Evolutionary conservation across 73 alveolate species (phyloP), one percentile per base, ranked within the genome.

Genomic region (Paramecium sonneborni): DNA sequence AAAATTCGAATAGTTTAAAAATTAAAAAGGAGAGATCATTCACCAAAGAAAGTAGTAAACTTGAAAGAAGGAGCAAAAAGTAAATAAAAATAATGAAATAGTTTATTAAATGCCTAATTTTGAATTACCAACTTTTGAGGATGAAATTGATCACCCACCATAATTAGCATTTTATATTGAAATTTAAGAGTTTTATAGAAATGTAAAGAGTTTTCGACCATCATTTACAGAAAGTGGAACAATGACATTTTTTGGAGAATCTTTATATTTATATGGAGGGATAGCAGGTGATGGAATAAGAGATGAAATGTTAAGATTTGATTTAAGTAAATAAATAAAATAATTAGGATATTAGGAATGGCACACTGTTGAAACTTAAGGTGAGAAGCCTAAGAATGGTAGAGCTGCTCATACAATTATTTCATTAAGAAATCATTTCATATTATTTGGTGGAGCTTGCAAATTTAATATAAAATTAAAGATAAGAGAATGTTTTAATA

Each of bases 221-320:
- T 79, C 90, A 43, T 79, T 79, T 43, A 41, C 55, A 0, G 90
- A 79, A 41, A 24, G 74, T 44, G 90, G 62, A n/a, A 46, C 90
- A 2, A 23, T 79, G 55, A 18, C 30, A 38, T 43, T 39, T 3
- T 43, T 41, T 24, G 55, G 55, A 38, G 90, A 79, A 23, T 79
- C 72, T n/a, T 35, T 79, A 9, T 79, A 79, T 79, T 34, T 79
- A 7, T 79, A 79, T 79, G 90, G 90, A 41, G 90, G 90, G 1
- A 44, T 79, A 38, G 90, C 62, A 6, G 90, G 90, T 11, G 90
- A 39, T 11, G 90, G 90, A 18, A 46, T 79, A 38, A 79, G 90
- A 79, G 55, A 39, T 43, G 28, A 79, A 39, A 79, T 79, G 52
- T 5, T 46, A 1, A 32, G 74, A 0, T 79, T 15, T 46, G 90